Conservation (phyloP, 2,329 filamentous ascomycete species). For the Truncatella angustata region DNA sequence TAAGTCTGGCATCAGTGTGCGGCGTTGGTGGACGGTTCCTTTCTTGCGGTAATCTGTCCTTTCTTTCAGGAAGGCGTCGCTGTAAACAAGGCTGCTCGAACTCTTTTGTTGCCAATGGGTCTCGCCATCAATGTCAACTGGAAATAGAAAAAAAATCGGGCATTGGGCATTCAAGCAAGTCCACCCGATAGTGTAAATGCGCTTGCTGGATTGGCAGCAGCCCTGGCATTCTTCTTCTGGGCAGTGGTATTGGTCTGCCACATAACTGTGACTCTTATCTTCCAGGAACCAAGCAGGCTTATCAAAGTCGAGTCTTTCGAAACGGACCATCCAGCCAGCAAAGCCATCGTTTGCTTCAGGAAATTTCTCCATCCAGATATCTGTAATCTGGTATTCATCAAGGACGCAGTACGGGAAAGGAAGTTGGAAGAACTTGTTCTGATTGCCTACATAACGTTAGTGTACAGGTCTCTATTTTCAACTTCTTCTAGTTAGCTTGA, state of each 20-base stretch:
- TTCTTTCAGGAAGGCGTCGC: slow-evolving; percentile 54
- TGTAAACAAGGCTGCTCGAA: slow-evolving; percentile 44
- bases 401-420: slow-evolving; percentile 62
- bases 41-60: slow-evolving; percentile 44
- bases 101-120: slow-evolving; percentile 15
- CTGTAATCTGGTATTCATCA: slow-evolving; percentile 65
- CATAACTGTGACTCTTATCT: slow-evolving; percentile 24
- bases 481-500: background rate
- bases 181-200: slow-evolving; percentile 32
- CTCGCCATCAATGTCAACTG: slow-evolving; percentile 20
- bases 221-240: slow-evolving; percentile 36
- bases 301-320: slow-evolving; percentile 59
- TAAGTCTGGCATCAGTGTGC: slow-evolving; percentile 33
- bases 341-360: slow-evolving; percentile 29
- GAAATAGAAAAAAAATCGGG: slow-evolving; percentile 54
- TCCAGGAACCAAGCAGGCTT: slow-evolving; percentile 57
- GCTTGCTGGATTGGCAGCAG: slow-evolving; percentile 39
- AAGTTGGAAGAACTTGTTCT: slow-evolving; percentile 50
- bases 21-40: slow-evolving; percentile 27
- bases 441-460: slow-evolving; percentile 18
- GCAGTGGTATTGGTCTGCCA: slow-evolving; percentile 21
- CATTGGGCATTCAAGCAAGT: slow-evolving; percentile 39
- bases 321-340: slow-evolving; percentile 53
- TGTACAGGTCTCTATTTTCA: too few relatives aligned
- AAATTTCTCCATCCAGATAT: slow-evolving; percentile 65